A percentile compares a stretch with the other conserved stretches of the same genome.
Conservation (phyloP, 768 basidiomycete genomes). For the Phaeotremella fagi region DNA sequence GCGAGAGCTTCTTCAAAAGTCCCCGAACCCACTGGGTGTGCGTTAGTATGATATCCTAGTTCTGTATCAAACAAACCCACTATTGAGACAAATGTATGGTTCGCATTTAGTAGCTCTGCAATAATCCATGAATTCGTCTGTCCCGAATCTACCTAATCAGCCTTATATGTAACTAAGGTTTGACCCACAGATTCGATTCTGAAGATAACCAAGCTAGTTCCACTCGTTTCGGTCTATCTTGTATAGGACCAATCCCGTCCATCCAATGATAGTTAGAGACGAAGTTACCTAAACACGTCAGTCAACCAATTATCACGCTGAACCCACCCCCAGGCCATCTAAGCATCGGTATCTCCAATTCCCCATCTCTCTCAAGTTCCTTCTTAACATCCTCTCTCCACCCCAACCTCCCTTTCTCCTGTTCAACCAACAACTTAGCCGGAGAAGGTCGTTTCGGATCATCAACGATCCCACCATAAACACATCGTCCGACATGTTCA, state of each 20-base stretch:
- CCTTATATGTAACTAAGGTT: background rate
- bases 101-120: conserved; percentile 55
- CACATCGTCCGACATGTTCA: conserved; percentile 55
- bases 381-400: background rate
- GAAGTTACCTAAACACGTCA: conserved; percentile 54
- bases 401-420: conserved; percentile 36
- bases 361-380: conserved; percentile 32
- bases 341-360: conserved; percentile 54
- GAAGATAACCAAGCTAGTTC: conserved; percentile 62
- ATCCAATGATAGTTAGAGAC: conserved; percentile 60
- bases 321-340: conserved; percentile 57
- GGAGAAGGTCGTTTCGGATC: conserved; percentile 34
- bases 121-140: conserved; percentile 58
- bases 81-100: conserved; percentile 61
- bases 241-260: conserved; percentile 58
- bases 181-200: conserved; percentile 55
- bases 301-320: conserved; percentile 46
- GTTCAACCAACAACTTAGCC: conserved; percentile 23
- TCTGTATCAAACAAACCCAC: conserved; percentile 20
- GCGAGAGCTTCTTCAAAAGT: conserved; percentile 59
- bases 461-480: conserved; percentile 47
- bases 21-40: conserved; percentile 56
- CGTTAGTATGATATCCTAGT: conserved; percentile 4
- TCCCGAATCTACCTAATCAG: conserved; percentile 52
- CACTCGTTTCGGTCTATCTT: conserved; percentile 55